Evolutionary conservation across 768 basidiomycete species (phyloP), one percentile per base, ranked within the genome.

Genomic region (Pulveroboletus sp.): DNA sequence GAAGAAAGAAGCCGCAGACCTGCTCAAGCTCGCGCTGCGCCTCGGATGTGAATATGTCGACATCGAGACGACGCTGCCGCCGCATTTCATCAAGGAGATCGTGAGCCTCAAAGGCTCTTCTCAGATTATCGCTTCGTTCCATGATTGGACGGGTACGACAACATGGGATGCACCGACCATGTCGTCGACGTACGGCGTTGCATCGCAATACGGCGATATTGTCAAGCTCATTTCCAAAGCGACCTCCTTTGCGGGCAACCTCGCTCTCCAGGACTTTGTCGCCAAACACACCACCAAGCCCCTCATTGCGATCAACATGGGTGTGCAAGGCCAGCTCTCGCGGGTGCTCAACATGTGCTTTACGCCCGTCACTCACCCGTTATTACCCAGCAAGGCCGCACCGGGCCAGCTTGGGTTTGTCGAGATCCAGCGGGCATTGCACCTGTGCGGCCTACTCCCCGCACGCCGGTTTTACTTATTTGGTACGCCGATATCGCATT

Each of bases 261-360:
- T 93, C 55, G 72, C 78, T 1, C 75, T 98, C 47, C 79, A 83
- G 46, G 67, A 78, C 9, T 99, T 98, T 63, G 83, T 82, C 37
- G 62, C 75, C 14, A 72, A 75, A 27, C 71, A 76, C 2, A 67
- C 72, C 12, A 68, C 80, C 11, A 95, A 91, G 62, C 95, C 93
- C 2, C 75, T 97, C 60, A 83, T 99, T 49, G 92, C 93, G 5
- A 86, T 98, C 73, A 98, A 97, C 70, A 94, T 95, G 85, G 92
- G 93, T 15, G 62, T 75, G 15, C 79, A 82, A 42, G 96, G 96
- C 11, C 94, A 97, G 67, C 76, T 97, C 62, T 93, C 93, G 5
- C 80, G 96, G 27, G 78, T 97, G 46, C 75, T 96, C 51, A 95
- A 95, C 69, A 69, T 75, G 6, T 86, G 85, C 8, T 81, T 99